phyloP scores from a whole-genome alignment of 228 moss, liverwort and hornwort species.

The Sphagnum magellanicum region DNA sequence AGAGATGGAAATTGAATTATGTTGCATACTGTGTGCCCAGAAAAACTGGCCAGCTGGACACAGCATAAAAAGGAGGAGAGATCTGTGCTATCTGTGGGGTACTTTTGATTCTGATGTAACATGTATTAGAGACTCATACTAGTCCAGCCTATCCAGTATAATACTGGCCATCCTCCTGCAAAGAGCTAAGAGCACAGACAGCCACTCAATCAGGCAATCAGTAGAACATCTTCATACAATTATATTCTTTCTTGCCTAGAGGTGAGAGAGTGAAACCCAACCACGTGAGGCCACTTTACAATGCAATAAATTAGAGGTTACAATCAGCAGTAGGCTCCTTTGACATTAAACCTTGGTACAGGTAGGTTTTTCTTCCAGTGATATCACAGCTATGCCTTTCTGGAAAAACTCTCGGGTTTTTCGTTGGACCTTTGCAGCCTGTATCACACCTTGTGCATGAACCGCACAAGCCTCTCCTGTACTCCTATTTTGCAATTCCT shows the following conservation, averaged over 20 bases:
- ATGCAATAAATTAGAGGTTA: not conserved
- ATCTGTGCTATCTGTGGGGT: slow-evolving; percentile 65
- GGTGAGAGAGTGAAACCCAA: not conserved
- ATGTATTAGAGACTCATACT: slow-evolving; percentile 55
- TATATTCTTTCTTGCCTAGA: not conserved
- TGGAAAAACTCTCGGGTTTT: slow-evolving; percentile 61
- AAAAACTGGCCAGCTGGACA: slow-evolving; percentile 86
- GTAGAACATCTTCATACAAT: too few relatives aligned
- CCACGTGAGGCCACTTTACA: not conserved
- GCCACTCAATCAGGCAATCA: too few relatives aligned
- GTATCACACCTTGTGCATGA: slow-evolving; percentile 80
- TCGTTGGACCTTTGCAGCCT: slow-evolving; percentile 21
- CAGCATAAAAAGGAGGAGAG: slow-evolving; percentile 75
- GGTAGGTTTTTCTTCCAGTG: slow-evolving; percentile 35
- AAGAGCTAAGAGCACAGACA: too few relatives aligned
- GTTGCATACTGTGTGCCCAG: slow-evolving; percentile 77
- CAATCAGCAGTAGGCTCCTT: not conserved
- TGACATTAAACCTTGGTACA: slow-evolving; percentile 33
- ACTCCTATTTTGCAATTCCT: slow-evolving; percentile 54
- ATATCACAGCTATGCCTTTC: slow-evolving; percentile 64
- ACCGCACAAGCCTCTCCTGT: slow-evolving; percentile 84
- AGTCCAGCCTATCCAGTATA: slow-evolving; percentile 65
- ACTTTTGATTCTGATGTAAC: slow-evolving; percentile 55
- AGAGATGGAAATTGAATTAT: slow-evolving; percentile 72
- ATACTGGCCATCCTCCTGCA: slow-evolving; percentile 46